Conservation (phyloP, 257 asterid genomes). For the Linaria vulgaris region DNA sequence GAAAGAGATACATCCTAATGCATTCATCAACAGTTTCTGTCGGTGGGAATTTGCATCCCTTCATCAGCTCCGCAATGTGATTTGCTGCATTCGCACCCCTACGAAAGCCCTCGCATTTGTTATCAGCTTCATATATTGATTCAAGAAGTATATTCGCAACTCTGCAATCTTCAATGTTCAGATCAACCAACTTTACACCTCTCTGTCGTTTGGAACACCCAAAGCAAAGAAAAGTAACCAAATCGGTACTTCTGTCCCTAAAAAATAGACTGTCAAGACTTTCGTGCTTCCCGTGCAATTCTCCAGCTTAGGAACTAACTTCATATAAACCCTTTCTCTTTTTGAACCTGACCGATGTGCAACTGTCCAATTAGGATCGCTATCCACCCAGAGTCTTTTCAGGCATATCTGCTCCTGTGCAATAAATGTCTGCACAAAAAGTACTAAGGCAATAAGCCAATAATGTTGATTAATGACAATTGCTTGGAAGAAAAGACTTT, state of each 20-base stretch:
- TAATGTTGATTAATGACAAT: conserved; percentile 8
- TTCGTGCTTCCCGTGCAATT: conserved; percentile 54
- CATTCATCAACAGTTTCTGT: conserved; percentile 71
- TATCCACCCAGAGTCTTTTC: conserved; percentile 73
- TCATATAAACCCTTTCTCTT: conserved; percentile 59
- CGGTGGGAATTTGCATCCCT: conserved; percentile 63
- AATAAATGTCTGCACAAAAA: conserved; percentile 70
- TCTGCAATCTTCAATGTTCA: conserved; percentile 46
- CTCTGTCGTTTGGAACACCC: conserved; percentile 71
- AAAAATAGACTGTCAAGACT: conserved; percentile 60
- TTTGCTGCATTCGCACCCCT: conserved; percentile 44
- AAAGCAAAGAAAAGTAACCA: conserved; percentile 87
- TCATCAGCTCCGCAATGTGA: conserved; percentile 44
- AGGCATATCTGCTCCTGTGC: conserved; percentile 93
- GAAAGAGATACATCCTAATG: conserved; percentile 57
- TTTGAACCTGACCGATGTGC: conserved; percentile 56
- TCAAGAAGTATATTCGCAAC: conserved; percentile 57
- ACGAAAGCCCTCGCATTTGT: conserved; percentile 57
- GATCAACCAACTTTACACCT: conserved; percentile 62
- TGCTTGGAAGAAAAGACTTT: conserved; percentile 5
- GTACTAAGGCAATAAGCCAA: conserved; percentile 22
- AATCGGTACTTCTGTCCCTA: conserved; percentile 64
- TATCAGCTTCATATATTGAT: conserved; percentile 77
- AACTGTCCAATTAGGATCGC: conserved; percentile 58
- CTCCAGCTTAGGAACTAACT: conserved; percentile 59